Base-by-base conservation (phyloP, 2,329 filamentous ascomycete genomes). In the Alternaria longipes region DNA sequence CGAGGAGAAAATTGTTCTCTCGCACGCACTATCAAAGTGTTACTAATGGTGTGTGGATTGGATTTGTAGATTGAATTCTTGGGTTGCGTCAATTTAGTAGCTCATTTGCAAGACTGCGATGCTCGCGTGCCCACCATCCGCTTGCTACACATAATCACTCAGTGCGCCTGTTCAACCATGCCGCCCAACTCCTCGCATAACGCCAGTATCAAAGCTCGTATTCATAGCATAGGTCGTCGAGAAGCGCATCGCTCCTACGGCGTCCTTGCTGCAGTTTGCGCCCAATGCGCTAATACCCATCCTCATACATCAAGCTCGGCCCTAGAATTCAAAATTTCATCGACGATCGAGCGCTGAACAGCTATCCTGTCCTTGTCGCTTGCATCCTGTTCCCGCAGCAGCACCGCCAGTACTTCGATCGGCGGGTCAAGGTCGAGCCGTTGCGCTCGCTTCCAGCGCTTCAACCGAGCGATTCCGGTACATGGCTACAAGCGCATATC, bases 361-460 rank as follows among this genome's bases (percentile, higher is more conserved):
- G 81, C 83, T 34, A 76, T 71, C 34, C 84, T 85, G 0, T 83
- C 84, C 54, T 78, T 85, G 8, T 56, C 62, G 5, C 85, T 38
- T 12, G n/a, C 54, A 22, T 60, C 81, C 72, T 90, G 87, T 73
- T 93, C 90, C 73, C 89, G 90, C 56, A 97, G 72, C 47, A 98
- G 80, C 16, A 98, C 91, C 0, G 93, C 92, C 5, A 98, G 84
- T 4, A 97, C 93, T 78, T 98, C 94, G 26, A 97, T 86, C 0
- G 95, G 94, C 1, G 95, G 95, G 32, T 90, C 86, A n/a, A 99
- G 84, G 3, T 90, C 90, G n/a, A 99, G 83, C 57, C 84, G 85
- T 55, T 97, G 86, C 5, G 95, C 95, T 46, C 95, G 88, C 75
- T 91, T 87, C 95, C 95, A 99, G 34, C 95, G 90, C 81, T 91